phyloP scores from a whole-genome alignment of 352 stramenopile species.

The Globisporangium radiosum region DNA sequence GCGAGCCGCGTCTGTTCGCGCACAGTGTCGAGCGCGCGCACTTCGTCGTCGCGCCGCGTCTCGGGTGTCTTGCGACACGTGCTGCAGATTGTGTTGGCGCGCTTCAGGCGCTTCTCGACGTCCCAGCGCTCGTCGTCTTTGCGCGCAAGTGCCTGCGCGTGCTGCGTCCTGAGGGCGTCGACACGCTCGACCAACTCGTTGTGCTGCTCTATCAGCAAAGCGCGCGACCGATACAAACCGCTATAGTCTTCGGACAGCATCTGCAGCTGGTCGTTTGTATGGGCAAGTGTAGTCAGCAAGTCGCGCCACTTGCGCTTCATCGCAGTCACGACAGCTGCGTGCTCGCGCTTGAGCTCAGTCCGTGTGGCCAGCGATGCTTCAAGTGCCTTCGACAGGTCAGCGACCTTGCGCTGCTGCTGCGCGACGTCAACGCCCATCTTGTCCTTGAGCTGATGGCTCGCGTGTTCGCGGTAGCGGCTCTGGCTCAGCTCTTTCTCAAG shows the following conservation, averaged over 20 bases:
- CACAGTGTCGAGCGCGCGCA: constrained; percentile 29
- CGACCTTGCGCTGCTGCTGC: constrained; percentile 50
- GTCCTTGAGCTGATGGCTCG: constrained; percentile 63
- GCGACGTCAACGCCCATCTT: constrained; percentile 48
- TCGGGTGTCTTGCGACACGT: constrained; percentile 52
- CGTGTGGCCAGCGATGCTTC: constrained; percentile 36
- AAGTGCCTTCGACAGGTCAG: constrained; percentile 40
- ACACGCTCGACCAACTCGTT: constrained; percentile 37
- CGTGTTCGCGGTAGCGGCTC: constrained; percentile 49
- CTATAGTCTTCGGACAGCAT: constrained; percentile 74
- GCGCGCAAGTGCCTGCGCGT: constrained; percentile 36
- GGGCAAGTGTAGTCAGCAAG: constrained; percentile 29
- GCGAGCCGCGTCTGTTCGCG: constrained; percentile 44
- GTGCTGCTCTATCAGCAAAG: constrained; percentile 35
- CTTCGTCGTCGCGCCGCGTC: constrained; percentile 32
- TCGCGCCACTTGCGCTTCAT: constrained; percentile 74
- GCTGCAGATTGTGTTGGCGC: constrained; percentile 32
- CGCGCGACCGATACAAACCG: constrained; percentile 44
- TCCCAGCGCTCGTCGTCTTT: constrained; percentile 58
- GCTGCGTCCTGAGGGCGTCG: constrained; percentile 32
- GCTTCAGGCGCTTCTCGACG: constrained; percentile 56
- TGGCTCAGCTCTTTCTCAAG: constrained; percentile 69
- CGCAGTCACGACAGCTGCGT: constrained; percentile 31
- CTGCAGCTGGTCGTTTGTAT: constrained; percentile 45
- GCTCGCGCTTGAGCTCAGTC: constrained; percentile 43